Conservation (phyloP, 176 grass and related monocot genomes). For the Aegilops longissima region DNA sequence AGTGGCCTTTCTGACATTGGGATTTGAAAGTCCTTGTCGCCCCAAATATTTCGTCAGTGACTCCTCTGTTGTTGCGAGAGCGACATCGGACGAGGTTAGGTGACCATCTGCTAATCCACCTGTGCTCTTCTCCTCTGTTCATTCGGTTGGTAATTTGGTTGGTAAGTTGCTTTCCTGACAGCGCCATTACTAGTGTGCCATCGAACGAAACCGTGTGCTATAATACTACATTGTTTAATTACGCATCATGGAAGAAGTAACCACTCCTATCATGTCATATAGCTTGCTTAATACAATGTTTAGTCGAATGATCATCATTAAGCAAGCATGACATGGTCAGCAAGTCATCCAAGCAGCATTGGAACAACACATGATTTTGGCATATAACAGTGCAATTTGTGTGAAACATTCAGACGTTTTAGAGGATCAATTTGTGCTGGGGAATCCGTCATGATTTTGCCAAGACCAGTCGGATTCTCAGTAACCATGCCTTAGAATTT, state of each 20-base stretch:
- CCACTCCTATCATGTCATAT: background rate
- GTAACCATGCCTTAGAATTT: too few species aligned
- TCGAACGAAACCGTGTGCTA: background rate
- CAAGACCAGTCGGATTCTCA: too few species aligned
- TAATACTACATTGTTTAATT: background rate
- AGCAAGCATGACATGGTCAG: background rate
- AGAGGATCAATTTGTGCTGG: too few species aligned
- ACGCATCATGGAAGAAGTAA: background rate
- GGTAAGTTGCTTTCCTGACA: slow-evolving; percentile 42
- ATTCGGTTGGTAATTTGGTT: background rate
- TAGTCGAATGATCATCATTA: background rate
- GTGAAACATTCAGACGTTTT: too few species aligned
- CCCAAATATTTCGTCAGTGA: background rate
- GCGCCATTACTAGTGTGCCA: background rate
- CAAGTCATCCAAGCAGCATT: background rate
- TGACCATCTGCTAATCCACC: background rate
- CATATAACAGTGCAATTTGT: background rate
- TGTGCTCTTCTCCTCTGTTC: background rate
- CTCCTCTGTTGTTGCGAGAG: slow-evolving; percentile 24
- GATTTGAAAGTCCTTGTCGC: background rate
- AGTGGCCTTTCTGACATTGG: background rate
- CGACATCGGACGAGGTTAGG: slow-evolving; percentile 36
- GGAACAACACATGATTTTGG: background rate
- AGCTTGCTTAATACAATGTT: background rate
- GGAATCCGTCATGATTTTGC: too few species aligned